Evolutionary conservation across 495 filamentous ascomycete species (phyloP).

Genomic region (Penicillium canescens): DNA sequence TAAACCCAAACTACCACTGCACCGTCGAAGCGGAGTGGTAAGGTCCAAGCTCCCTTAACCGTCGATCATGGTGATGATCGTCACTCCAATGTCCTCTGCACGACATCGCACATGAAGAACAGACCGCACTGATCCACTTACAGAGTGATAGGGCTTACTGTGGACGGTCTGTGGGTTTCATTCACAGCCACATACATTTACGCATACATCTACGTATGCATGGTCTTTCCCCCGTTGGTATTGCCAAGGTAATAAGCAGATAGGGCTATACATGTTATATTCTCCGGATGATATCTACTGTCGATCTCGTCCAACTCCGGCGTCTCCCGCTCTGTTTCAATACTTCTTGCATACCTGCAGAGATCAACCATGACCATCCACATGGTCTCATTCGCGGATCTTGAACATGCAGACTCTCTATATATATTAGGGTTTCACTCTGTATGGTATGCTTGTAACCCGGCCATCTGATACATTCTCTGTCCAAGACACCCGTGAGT

Average conservation of each 20-base stretch:
- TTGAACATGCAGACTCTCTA: slow-evolving; percentile 2
- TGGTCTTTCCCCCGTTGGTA: background rate
- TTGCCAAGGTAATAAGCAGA: slow-evolving; percentile 4
- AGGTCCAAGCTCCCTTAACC: slow-evolving; percentile 26
- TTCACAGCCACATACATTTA: background rate
- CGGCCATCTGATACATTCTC: slow-evolving; percentile 47
- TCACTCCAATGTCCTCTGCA: slow-evolving; percentile 19
- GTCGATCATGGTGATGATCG: slow-evolving; percentile 27
- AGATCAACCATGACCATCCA: slow-evolving; percentile 15
- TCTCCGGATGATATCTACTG: slow-evolving; percentile 19
- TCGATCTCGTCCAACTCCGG: slow-evolving; percentile 21
- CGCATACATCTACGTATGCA: background rate
- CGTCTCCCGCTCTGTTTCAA: background rate
- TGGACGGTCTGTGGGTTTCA: slow-evolving; percentile 6
- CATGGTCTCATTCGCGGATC: slow-evolving; percentile 29
- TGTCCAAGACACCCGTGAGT: slow-evolving; percentile 30
- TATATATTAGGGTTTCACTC: slow-evolving; percentile 23
- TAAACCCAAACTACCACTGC: background rate
- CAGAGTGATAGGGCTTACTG: slow-evolving; percentile 14
- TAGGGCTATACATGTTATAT: slow-evolving; percentile 6
- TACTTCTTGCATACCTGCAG: slow-evolving; percentile 15
- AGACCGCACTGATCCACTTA: slow-evolving; percentile 19
- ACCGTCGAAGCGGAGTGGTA: slow-evolving; percentile 8
- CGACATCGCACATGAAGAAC: slow-evolving; percentile 22
- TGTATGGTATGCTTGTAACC: slow-evolving; percentile 26